These are phyloP conservation scores for Veloboletus limbatus DNA, from an alignment of 1,284 basidiomycete genomes.

Conservation along the genomic window DNA sequence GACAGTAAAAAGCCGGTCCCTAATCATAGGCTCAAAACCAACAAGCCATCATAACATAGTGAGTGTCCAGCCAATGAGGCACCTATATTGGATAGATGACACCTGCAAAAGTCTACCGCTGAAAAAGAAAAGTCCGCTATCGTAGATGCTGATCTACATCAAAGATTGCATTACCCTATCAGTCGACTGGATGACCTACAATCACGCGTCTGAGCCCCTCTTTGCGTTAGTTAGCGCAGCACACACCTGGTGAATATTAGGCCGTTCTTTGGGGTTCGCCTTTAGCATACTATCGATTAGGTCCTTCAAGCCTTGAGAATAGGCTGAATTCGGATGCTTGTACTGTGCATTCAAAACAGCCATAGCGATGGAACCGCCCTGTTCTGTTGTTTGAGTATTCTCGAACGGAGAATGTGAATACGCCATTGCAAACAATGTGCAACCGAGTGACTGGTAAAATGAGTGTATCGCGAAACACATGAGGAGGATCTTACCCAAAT, in stretches of 20 bases:
- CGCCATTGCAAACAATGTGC: slow-evolving; percentile 87
- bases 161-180: slow-evolving; percentile 61
- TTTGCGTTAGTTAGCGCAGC: background rate
- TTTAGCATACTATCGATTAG: slow-evolving; percentile 85
- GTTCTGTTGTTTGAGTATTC: slow-evolving; percentile 79
- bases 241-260: slow-evolving; percentile 78
- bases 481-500: slow-evolving; percentile 74
- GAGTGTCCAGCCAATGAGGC: background rate
- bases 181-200: slow-evolving; percentile 69
- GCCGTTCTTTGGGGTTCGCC: slow-evolving; percentile 75
- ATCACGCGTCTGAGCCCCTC: background rate
- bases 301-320: slow-evolving; percentile 76
- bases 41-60: slow-evolving; percentile 9
- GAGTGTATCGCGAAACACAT: slow-evolving; percentile 1
- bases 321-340: slow-evolving; percentile 78
- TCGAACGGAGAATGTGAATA: slow-evolving; percentile 95
- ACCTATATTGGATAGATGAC: slow-evolving; percentile 13
- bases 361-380: slow-evolving; percentile 93
- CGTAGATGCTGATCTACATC: slow-evolving; percentile 34
- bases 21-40: slow-evolving; percentile 3
- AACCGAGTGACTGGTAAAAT: slow-evolving; percentile 75
- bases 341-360: slow-evolving; percentile 90
- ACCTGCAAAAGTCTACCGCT: slow-evolving; percentile 8
- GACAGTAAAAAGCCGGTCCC: slow-evolving; percentile 5
- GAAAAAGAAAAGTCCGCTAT: slow-evolving; percentile 8